phyloP scores from a whole-genome alignment of 2,329 filamentous ascomycete genomes.

The Pseudogymnoascus sp. region DNA sequence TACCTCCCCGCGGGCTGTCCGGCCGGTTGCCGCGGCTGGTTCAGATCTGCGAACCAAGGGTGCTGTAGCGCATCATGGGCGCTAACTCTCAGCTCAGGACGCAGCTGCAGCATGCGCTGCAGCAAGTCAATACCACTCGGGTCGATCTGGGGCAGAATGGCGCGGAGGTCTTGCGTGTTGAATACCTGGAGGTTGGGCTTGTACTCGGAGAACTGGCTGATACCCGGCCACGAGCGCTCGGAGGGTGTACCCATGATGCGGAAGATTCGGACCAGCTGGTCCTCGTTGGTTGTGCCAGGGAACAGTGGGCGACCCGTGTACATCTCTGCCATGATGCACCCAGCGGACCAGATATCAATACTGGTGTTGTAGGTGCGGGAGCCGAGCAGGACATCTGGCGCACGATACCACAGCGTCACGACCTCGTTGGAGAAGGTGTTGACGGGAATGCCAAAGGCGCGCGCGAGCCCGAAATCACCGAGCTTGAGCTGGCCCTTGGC shows the following conservation, averaged over 20 bases:
- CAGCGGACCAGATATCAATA: constrained; percentile 98
- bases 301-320: constrained; percentile 93
- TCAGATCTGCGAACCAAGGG: constrained; percentile 80
- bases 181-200: constrained; percentile 93
- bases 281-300: constrained; percentile 95
- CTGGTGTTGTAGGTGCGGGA: constrained; percentile 98
- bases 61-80: constrained; percentile 81
- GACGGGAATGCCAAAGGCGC: constrained; percentile 92
- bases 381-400: constrained; percentile 88
- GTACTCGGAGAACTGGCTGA: constrained; percentile 94
- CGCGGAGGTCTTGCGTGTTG: constrained; percentile 79
- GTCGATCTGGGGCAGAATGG: constrained; percentile 86
- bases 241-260: constrained; percentile 96
- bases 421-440: constrained; percentile 99
- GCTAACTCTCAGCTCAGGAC: constrained; percentile 84
- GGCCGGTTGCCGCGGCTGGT: constrained; percentile 44
- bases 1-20: not conserved
- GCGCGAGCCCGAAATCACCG: constrained; percentile 86
- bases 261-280: constrained; percentile 96
- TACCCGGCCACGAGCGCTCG: constrained; percentile 90
- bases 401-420: constrained; percentile 95
- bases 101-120: constrained; percentile 82
- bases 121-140: constrained; percentile 78
- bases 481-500: constrained; percentile 83
- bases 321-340: constrained; percentile 99